Evolutionary conservation across 306 rosid species (phyloP), one percentile per base, ranked within the genome.

Genomic region (Aeschynomene evenia): DNA sequence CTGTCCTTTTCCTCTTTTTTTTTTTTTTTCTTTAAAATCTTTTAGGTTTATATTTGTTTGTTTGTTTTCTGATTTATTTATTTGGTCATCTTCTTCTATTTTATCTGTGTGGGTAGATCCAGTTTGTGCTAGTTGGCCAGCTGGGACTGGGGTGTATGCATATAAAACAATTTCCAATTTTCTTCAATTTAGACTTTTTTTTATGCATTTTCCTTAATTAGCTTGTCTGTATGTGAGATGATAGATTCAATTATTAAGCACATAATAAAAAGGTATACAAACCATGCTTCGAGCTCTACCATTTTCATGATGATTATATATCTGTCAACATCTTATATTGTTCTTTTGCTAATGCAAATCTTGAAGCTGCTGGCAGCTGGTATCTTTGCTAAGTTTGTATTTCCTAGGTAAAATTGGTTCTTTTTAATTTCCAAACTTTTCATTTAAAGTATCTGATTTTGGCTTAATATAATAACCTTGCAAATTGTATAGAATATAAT

Each of bases 51-150:
- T 67, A 2, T 28, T 42, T 70, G n/a, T 23, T 59, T 68, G 45
- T 24, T 54, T 28, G 31, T 28, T 72, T 40, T 49, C 14, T 2
- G 8, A 56, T 23, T 73, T 68, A 37, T 73, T 50, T 48, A 28
- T 56, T 76, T 77, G 45, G 63, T 36, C 21, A 36, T 68, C 61
- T 45, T 68, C n/a, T n/a, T n/a, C n/a, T n/a, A n/a, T n/a, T n/a
- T n/a, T n/a, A n/a, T n/a, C 42, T 48, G 76, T 63, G 77, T 43
- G 66, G 64, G 78, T 68, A 70, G 73, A 40, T 77, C 69, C 79
- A 42, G 73, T 46, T 63, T 77, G 82, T 72, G 65, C 37, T 53
- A 53, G 48, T 50, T 66, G 77, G 77, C 73, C 73, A 77, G 70
- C 74, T 65, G 72, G 59, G 37, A 65, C 74, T 65, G 72, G 59